Evolutionary conservation across 108 stramenopile genomes (phyloP), one percentile per base, ranked within the genome.

Genomic region (Bacterosira constricta): DNA sequence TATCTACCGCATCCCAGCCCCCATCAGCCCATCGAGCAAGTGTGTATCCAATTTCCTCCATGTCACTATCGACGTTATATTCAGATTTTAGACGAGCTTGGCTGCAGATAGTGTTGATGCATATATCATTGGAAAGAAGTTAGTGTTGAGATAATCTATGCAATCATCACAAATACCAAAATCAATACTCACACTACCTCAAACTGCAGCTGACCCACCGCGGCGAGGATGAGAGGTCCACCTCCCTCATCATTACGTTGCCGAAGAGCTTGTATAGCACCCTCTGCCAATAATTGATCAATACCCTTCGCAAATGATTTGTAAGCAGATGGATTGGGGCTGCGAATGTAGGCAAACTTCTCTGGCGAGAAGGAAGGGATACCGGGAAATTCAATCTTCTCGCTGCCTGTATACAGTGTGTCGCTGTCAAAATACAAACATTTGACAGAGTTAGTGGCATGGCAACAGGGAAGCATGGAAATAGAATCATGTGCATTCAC

Each of bases 321-420:
- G 82, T 96, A 96, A 41, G 86, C 88, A 27, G 86, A 88, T 13
- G 96, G 92, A 75, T 97, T 94, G 0, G 95, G 96, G 63, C 88
- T 90, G 6, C 95, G 85, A 63, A 98, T 88, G 75, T 94, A 94
- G 18, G 88, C 86, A 79, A 97, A 98, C 54, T 89, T 91, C 75
- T 98, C 96, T 6, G 97, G 97, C 23, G 86, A 88, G 69, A 98
- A 98, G 12, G 89, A 89, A 4, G 97, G 97, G 25, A 98, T 98
- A 17, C 95, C 95, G 0, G 96, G 96, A 68, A 96, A 98, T 9
- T 85, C 84, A 35, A 98, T 82, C 26, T 72, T 75, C 35, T 66
- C 66, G 51, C 61, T 80, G 31, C 96, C 96, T 3, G 92, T 91
- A 50, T 73, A 92, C 13, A 96, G 70, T 6, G 96, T 92, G 55